phyloP scores from a whole-genome alignment of 2,329 filamentous ascomycete species.

The Paracoccidioides lutzii region DNA sequence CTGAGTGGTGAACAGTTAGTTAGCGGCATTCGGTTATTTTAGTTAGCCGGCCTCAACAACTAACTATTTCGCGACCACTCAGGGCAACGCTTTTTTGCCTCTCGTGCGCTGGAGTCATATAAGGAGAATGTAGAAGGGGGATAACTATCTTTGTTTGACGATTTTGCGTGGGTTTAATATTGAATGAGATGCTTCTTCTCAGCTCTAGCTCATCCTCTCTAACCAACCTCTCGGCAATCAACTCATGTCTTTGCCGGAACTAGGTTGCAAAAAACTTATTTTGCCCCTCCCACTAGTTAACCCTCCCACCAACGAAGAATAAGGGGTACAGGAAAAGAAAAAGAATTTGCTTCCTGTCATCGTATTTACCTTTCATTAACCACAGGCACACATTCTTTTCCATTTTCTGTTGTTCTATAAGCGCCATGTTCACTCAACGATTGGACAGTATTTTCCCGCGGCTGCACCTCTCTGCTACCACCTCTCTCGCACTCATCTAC shows the following conservation, averaged over 20 bases:
- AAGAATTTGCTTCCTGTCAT: not conserved
- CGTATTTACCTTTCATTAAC: not conserved
- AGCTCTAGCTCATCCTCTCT: too few relatives aligned
- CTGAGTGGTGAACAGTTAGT: too few relatives aligned
- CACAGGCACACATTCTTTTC: not conserved
- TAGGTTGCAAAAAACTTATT: not conserved
- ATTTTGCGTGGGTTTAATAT: too few relatives aligned
- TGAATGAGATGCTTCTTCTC: too few relatives aligned
- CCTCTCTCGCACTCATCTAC: conserved; percentile 9
- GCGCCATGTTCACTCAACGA: conserved; percentile 13
- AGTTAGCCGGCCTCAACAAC: too few relatives aligned
- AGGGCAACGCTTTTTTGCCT: not conserved
- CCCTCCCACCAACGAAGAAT: not conserved
- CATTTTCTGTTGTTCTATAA: not conserved
- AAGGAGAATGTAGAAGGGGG: too few relatives aligned
- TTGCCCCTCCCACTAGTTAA: not conserved
- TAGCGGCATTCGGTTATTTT: too few relatives aligned
- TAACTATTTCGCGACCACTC: too few relatives aligned
- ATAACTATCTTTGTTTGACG: too few relatives aligned
- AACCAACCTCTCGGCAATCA: not conserved
- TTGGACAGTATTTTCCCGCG: conserved; percentile 7
- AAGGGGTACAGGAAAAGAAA: not conserved
- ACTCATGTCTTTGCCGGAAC: not conserved
- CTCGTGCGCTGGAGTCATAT: not conserved
- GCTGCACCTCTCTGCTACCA: conserved; percentile 7